Evolutionary conservation across 2,329 filamentous ascomycete genomes (phyloP).

Genomic region (Zopfia rhizophila): DNA sequence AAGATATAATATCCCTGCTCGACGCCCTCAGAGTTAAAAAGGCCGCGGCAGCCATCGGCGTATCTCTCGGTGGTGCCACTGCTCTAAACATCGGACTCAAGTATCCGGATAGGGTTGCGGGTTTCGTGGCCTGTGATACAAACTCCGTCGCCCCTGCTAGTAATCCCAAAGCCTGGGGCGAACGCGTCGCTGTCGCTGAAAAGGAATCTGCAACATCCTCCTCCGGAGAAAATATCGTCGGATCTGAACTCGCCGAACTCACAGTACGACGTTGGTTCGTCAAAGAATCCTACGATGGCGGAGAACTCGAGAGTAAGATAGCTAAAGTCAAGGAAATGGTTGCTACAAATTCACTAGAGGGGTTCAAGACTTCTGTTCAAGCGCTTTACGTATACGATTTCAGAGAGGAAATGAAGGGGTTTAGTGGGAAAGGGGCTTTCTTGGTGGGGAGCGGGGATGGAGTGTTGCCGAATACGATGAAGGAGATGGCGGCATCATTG

Average conservation of each 20-base stretch:
- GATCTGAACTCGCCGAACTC: slow-evolving; percentile 69
- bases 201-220: slow-evolving; percentile 54
- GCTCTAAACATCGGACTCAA: slow-evolving; percentile 76
- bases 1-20: slow-evolving; percentile 74
- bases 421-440: slow-evolving; percentile 70
- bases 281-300: slow-evolving; percentile 65
- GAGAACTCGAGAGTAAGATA: slow-evolving; percentile 61
- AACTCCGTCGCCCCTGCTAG: slow-evolving; percentile 76
- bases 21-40: slow-evolving; percentile 74
- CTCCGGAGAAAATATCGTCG: slow-evolving; percentile 66
- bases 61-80: slow-evolving; percentile 84
- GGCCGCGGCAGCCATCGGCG: slow-evolving; percentile 76
- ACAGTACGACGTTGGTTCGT: slow-evolving; percentile 84
- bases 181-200: slow-evolving; percentile 76
- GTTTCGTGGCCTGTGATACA: slow-evolving; percentile 81
- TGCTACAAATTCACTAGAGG: slow-evolving; percentile 72
- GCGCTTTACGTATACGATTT: slow-evolving; percentile 79
- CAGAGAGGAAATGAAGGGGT: slow-evolving; percentile 64
- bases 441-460: slow-evolving; percentile 80
- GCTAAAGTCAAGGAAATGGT: slow-evolving; percentile 75
- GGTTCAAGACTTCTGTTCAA: slow-evolving; percentile 74
- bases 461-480: slow-evolving; percentile 81
- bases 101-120: slow-evolving; percentile 67
- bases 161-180: slow-evolving; percentile 83
- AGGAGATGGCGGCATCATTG: slow-evolving; percentile 68